Evolutionary conservation across 179 eudicot genomes (phyloP).

Genomic region (Silene noctiflora): DNA sequence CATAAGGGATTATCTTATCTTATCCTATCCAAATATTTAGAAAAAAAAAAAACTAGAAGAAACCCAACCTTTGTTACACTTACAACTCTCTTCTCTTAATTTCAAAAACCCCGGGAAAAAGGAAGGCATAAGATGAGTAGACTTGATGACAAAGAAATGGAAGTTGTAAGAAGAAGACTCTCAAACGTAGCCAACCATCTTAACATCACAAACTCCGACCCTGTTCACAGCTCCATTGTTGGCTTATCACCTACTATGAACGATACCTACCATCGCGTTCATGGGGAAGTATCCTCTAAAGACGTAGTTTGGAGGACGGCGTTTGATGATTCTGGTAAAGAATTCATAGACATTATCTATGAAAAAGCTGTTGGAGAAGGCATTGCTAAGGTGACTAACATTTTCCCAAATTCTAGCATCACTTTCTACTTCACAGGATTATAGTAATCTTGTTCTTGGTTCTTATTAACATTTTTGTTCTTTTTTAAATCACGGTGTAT

Average conservation of each 20-base stretch:
- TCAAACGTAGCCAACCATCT: constrained; percentile 57
- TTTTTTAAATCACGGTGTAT: not conserved
- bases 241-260: constrained; percentile 32
- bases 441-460: not conserved
- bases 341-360: constrained; percentile 64
- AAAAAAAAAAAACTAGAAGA: not conserved
- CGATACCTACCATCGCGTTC: constrained; percentile 63
- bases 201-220: constrained; percentile 8
- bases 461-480: not conserved
- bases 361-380: constrained; percentile 82
- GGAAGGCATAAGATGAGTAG: not conserved
- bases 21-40: constrained; percentile 21
- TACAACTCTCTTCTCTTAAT: not conserved
- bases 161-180: constrained; percentile 41
- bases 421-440: not conserved
- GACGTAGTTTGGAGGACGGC: constrained; percentile 51
- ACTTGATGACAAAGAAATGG: constrained; percentile 25
- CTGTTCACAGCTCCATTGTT: not conserved
- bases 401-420: not conserved
- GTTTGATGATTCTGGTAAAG: constrained; percentile 54
- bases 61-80: constrained; percentile 6
- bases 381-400: constrained; percentile 74
- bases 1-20: constrained; percentile 19
- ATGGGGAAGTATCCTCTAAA: constrained; percentile 60
- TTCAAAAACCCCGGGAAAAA: constrained; percentile 5